Evolutionary conservation across 2,329 filamentous ascomycete species (phyloP).

Genomic region (Diaporthe eres): DNA sequence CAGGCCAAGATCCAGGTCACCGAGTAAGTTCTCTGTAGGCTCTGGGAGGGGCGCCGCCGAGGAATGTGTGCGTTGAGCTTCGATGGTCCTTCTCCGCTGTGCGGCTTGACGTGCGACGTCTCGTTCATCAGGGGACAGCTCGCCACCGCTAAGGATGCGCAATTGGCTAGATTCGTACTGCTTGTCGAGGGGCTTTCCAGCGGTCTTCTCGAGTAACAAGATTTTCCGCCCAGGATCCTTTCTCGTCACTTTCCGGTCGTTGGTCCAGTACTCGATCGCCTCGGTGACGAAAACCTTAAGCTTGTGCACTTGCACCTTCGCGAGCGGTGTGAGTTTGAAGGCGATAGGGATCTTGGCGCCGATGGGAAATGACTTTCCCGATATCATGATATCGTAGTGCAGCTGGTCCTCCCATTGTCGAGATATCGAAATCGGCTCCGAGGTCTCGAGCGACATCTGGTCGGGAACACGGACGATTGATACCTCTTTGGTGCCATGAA

Average conservation of each 20-base stretch:
- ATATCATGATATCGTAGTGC: constrained; percentile 96
- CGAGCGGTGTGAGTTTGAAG: constrained; percentile 92
- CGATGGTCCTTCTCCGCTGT: constrained; percentile 65
- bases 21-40: constrained; percentile 79
- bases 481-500: constrained; percentile 86
- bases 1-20: constrained; percentile 78
- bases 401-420: constrained; percentile 95
- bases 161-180: constrained; percentile 83
- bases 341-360: constrained; percentile 91
- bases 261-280: constrained; percentile 91
- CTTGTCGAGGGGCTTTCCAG: constrained; percentile 81
- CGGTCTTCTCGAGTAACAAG: constrained; percentile 87
- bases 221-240: constrained; percentile 89
- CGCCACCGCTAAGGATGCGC: constrained; percentile 83
- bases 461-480: constrained; percentile 87
- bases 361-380: constrained; percentile 93
- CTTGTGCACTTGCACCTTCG: constrained; percentile 93
- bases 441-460: constrained; percentile 89
- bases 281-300: constrained; percentile 94
- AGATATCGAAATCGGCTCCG: constrained; percentile 94
- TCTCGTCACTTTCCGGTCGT: constrained; percentile 85
- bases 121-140: constrained; percentile 70
- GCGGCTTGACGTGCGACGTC: constrained; percentile 64
- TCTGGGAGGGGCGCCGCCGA: constrained; percentile 62
- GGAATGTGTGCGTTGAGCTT: constrained; percentile 60